Base-by-base conservation (phyloP, 2,329 filamentous ascomycete genomes). In the Biscogniauxia mediterranea region DNA sequence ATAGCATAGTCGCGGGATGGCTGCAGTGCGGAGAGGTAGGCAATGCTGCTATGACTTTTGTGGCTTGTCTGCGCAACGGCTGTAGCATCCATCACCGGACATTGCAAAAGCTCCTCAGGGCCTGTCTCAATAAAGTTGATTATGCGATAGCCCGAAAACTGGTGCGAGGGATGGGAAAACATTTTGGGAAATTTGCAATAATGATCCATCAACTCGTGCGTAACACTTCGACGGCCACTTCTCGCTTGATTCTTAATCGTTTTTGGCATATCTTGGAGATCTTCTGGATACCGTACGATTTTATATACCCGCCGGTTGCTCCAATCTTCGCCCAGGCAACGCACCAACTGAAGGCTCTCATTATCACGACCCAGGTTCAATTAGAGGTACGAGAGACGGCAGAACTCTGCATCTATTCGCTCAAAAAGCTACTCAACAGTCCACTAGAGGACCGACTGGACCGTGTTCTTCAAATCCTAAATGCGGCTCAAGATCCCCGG, bases 1-100 rank as follows among this genome's bases (percentile, higher is more conserved):
- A 84, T 62, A 73, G 77, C 55, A 73, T 85, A 2, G 73, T 86
- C 23, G 68, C 74, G 49, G 80, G 81, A 1, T 75, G 86, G 56
- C 69, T 86, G 9, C 75, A 79, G 49, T 81, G 84, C 51, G 77
- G 67, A 19, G 64, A 72, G 19, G 19, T 72, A 5, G 64, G 63
- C 13, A 64, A 64, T 54, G 73, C 73, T 21, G 61, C 65, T 52
- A 71, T 66, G 69, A 62, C 65, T 0, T 72, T 74, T 57, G 54
- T 74, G 46, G 68, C 70, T 5, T 70, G 68, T 54, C 50, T 75
- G 19, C 71, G 69, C 17, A 61, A 65, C 17, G 63, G 66, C 15
- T 55, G 57, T 23, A 59, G 52, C 5, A 56, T 73, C 28, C 59
- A 70, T 21, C 26, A 66, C 17, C 57, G 64, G 50, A 72, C 71